These are phyloP conservation scores for Arabidopsis lyrata DNA, from an alignment of 441 rosid species.

Conservation along the genomic window DNA sequence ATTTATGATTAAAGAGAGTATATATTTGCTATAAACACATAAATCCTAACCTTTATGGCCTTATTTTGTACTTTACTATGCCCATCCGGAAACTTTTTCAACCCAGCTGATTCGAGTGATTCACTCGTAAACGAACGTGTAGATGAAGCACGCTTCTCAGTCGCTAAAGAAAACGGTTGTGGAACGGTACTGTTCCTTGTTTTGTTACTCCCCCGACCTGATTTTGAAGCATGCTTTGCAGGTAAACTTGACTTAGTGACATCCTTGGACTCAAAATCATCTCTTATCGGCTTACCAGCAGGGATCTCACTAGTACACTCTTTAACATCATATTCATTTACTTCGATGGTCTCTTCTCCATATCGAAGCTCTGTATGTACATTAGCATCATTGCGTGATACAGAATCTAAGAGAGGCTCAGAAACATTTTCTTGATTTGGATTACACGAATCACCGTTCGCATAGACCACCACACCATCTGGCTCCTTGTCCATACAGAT, in stretches of 20 bases:
- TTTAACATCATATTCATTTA: slow-evolving; percentile 81
- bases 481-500: slow-evolving; percentile 90
- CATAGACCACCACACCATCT: slow-evolving; percentile 61
- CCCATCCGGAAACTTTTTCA: slow-evolving; percentile 48
- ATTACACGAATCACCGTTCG: slow-evolving; percentile 55
- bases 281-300: slow-evolving; percentile 40
- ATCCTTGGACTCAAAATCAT: slow-evolving; percentile 36
- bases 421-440: slow-evolving; percentile 53
- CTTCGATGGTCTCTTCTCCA: slow-evolving; percentile 63
- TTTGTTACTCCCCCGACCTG: slow-evolving; percentile 52
- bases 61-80: slow-evolving; percentile 44
- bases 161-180: slow-evolving; percentile 89
- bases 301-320: slow-evolving; percentile 75
- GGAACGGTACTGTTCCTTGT: slow-evolving; percentile 80
- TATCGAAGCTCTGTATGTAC: slow-evolving; percentile 57
- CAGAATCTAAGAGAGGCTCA: slow-evolving; percentile 51
- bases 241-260: slow-evolving; percentile 46
- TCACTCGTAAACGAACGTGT: slow-evolving; percentile 59
- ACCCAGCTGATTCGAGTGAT: slow-evolving; percentile 46
- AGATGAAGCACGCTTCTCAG: slow-evolving; percentile 88
- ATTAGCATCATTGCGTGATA: slow-evolving; percentile 57
- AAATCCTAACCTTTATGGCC: slow-evolving; percentile 32
- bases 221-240: slow-evolving; percentile 57
- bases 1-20: neutral
- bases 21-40: neutral